Conservation (phyloP, 441 rosid species). For the Mallotus japonicus region DNA sequence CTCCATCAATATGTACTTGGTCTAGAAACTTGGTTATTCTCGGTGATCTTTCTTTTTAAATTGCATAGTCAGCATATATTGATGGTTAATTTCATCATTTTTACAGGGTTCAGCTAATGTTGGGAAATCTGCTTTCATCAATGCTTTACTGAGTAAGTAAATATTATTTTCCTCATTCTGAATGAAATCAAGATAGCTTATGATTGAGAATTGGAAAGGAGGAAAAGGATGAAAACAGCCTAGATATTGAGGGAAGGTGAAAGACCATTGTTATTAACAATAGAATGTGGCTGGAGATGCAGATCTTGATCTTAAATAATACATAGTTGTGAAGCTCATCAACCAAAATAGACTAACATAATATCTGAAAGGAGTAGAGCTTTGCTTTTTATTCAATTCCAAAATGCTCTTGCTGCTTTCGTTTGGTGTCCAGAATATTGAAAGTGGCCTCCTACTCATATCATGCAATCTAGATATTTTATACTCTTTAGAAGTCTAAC, state of each 20-base stretch:
- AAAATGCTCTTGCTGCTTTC: background rate
- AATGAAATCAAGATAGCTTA: background rate
- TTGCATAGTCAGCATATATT: slow-evolving; percentile 1
- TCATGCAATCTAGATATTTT: background rate
- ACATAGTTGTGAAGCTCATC: background rate
- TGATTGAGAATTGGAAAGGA: background rate
- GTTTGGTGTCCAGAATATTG: background rate
- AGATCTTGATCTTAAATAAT: background rate
- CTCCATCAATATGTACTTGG: background rate
- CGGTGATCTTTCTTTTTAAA: background rate
- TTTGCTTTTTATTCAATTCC: background rate
- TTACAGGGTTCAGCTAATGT: slow-evolving; percentile 94
- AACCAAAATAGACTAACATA: background rate
- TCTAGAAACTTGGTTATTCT: background rate
- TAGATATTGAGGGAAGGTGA: background rate
- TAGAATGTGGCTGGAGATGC: background rate
- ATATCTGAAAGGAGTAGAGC: background rate
- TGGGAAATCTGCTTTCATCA: slow-evolving; percentile 96
- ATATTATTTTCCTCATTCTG: slow-evolving; percentile 10
- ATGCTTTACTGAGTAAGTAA: slow-evolving; percentile 79
- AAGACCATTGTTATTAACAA: background rate
- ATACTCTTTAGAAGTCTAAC: background rate
- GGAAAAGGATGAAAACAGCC: background rate
- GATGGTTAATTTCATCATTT: slow-evolving; percentile 21
- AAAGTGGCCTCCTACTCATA: background rate